Base-by-base conservation (phyloP, 1,284 basidiomycete genomes). In the Inonotus obliquus region DNA sequence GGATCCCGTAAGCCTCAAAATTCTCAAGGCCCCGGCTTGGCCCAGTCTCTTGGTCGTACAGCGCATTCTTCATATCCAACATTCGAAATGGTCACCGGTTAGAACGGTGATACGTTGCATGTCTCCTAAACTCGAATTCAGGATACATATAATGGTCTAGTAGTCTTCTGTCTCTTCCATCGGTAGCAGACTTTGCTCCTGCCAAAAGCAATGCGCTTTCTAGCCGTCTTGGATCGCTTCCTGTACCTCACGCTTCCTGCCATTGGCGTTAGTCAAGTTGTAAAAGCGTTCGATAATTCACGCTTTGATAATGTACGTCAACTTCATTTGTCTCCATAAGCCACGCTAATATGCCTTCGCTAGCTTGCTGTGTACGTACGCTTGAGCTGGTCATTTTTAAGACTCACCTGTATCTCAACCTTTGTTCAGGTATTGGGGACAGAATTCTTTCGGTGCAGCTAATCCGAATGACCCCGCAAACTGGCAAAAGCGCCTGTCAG, bases 401-500 rank as follows among this genome's bases (percentile, higher is more conserved):
- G 19, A 38, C 17, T 38, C 29, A 65, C 55, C 60, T 54, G n/a
- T 57, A 32, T 60, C 41, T 64, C 45, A 55, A 27, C 37, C 59
- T 65, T 29, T 21, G 57, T 58, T 32, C 65, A 83, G 81, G 23
- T 86, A 86, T 68, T 87, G 83, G 83, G 85, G 85, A 53, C 84
- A 87, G 72, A 86, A 87, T 68, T 85, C 84, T 2, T 85, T 85
- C 65, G 84, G 85, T 39, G 85, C 84, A 1, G 76, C 74, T 5
- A 75, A 84, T 65, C 54, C 70, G 27, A 69, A 68, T n/a, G 70
- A 69, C 19, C 70, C 74, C 2, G 77, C 79, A 32, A 79, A 83
- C 68, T 85, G 66, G 29, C 72, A 71, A 57, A 57, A 67, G 41
- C 67, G 67, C 2, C 67, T 73, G 59, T 69, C 69, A 49, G 68